Conservation (phyloP, 129 eudicot genomes). For the Mikania micrantha region DNA sequence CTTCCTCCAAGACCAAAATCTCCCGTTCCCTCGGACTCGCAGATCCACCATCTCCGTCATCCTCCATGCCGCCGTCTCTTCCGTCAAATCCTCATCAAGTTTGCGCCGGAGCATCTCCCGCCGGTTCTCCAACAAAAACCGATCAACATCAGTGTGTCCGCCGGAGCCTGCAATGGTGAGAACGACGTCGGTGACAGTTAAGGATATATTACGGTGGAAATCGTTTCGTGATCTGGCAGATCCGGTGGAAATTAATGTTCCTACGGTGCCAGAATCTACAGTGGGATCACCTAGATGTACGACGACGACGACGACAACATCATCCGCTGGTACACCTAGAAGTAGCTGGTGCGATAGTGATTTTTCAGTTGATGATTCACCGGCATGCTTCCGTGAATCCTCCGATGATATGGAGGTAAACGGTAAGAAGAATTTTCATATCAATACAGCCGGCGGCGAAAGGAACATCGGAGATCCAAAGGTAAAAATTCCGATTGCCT, state of each 20-base stretch:
- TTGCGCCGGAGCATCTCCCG: slow-evolving; percentile 44
- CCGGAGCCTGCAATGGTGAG: slow-evolving; percentile 24
- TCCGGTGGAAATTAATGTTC: slow-evolving; percentile 24
- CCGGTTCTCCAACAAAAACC: slow-evolving; percentile 21
- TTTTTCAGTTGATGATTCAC: slow-evolving; percentile 54
- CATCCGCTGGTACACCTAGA: slow-evolving; percentile 26
- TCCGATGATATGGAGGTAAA: slow-evolving; percentile 14
- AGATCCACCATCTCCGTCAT: slow-evolving; percentile 28
- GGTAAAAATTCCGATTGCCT: slow-evolving; percentile 8
- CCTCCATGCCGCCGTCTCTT: slow-evolving; percentile 37
- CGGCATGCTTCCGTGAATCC: slow-evolving; percentile 28
- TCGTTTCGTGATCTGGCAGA: slow-evolving; percentile 65
- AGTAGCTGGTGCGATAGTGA: slow-evolving; percentile 72
- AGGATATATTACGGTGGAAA: slow-evolving; percentile 78
- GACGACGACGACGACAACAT: slow-evolving; percentile 4
- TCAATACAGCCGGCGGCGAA: slow-evolving; percentile 10
- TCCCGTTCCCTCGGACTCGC: slow-evolving; percentile 18
- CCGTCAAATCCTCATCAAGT: slow-evolving; percentile 41
- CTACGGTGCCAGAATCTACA: slow-evolving; percentile 27
- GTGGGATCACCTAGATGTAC: slow-evolving; percentile 33
- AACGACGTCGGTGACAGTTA: slow-evolving; percentile 44
- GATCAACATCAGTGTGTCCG: neutral
- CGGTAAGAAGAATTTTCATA: slow-evolving; percentile 23
- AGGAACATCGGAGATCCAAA: slow-evolving; percentile 7
- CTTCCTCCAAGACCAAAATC: slow-evolving; percentile 46